Evolutionary conservation across 495 filamentous ascomycete genomes (phyloP).

Genomic region (Xylona heveae): DNA sequence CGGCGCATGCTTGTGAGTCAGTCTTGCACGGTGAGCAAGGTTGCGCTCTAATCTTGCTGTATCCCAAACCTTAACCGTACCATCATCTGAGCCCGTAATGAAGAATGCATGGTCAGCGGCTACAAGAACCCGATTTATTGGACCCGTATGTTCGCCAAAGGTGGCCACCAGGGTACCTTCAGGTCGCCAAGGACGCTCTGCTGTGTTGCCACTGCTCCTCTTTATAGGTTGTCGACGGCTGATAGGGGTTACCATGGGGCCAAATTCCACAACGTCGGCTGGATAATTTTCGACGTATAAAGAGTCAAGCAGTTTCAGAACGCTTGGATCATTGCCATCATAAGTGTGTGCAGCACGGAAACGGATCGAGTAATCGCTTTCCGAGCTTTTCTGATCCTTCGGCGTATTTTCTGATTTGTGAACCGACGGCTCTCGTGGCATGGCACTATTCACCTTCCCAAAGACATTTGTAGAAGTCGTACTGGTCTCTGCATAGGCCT

Average conservation of each 20-base stretch:
- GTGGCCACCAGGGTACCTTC: conserved; percentile 65
- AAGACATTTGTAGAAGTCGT: conserved; percentile 66
- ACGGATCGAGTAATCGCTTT: conserved; percentile 1
- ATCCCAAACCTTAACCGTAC: conserved; percentile 87
- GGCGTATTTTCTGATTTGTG: conserved; percentile 8
- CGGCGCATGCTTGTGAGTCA: conserved; percentile 54
- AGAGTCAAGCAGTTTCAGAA: conserved; percentile 66
- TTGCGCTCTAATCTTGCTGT: conserved; percentile 74
- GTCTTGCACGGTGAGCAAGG: conserved; percentile 65
- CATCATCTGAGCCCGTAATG: conserved; percentile 81
- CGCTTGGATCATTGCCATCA: conserved; percentile 67
- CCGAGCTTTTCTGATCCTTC: neutral
- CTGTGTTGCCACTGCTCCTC: conserved; percentile 23
- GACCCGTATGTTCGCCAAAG: conserved; percentile 68
- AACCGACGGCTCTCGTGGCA: conserved; percentile 20
- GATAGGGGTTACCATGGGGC: conserved; percentile 59
- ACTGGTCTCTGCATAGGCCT: conserved; percentile 64
- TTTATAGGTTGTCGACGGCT: conserved; percentile 39
- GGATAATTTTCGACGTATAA: conserved; percentile 87
- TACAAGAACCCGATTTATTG: conserved; percentile 63
- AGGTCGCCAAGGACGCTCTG: conserved; percentile 54
- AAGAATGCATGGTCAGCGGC: conserved; percentile 92
- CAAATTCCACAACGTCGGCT: conserved; percentile 54
- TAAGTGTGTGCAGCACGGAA: conserved; percentile 33
- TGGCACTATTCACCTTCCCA: conserved; percentile 66